Evolutionary conservation across 805 yeast genomes (phyloP), one percentile per base, ranked within the genome.

Genomic region (Brettanomyces sp.): DNA sequence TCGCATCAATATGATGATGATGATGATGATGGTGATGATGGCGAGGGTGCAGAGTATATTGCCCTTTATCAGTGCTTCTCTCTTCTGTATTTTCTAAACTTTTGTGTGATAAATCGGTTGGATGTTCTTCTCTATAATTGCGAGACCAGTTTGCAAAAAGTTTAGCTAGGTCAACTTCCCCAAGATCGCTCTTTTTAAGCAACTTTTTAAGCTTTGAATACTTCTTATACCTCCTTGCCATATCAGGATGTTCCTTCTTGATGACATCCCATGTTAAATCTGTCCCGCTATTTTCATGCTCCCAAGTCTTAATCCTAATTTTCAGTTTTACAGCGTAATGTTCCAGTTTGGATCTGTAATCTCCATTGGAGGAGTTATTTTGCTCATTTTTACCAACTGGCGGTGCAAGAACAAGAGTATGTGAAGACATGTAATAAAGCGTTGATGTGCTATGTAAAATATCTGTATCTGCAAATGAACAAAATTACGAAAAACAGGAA

Each of bases 181-280:
- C 44, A 7, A 7, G 21, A 9, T 42, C 39, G 7, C 36, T 11
- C n/a, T 35, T 24, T 32, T 42, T 34, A 7, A 42, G 22, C 14
- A 42, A 21, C 44, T 35, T 42, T 32, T 42, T 42, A 6, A 42
- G 32, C 14, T 42, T 42, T 14, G 39, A 13, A 35, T 42, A 42
- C 39, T 35, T 34, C 39, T 23, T 42, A 32, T 42, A 42, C 25
- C 25, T 14, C 32, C 21, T 14, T 6, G 44, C 44, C 32, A 42
- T 35, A 7, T 14, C 13, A 5, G 44, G 44, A 35, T 42, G 22
- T 22, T 35, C 13, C 8, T 24, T 18, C 39, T 35, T 14, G n/a
- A 42, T 34, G 13, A 24, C 7, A 9, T 21, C 14, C 44, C 44
- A 42, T 8, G 22, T 42, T 18, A 33, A 32, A 7, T 34, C 21